Conservation (phyloP, 441 rosid species). For the Hypseocharis bilobata region DNA sequence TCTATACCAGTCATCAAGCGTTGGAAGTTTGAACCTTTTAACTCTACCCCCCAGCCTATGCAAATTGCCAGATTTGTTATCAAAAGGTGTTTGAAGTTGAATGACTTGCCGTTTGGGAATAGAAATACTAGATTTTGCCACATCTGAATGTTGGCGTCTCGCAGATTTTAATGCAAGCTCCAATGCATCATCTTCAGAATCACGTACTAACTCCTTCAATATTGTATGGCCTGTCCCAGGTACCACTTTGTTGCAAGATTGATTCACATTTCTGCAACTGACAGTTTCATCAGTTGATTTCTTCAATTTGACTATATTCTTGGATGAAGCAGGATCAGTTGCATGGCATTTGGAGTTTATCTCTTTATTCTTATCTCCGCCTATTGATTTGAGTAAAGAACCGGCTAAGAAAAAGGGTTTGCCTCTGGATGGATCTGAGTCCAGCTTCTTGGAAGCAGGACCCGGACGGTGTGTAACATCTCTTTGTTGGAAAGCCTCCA, state of each 20-base stretch:
- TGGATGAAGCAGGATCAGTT: conserved; percentile 28
- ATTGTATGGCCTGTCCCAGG: conserved; percentile 34
- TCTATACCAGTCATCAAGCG: conserved; percentile 93
- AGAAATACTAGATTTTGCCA: conserved; percentile 41
- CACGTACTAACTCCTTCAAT: conserved; percentile 47
- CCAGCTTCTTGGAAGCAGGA: conserved; percentile 32
- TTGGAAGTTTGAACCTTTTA: conserved; percentile 81
- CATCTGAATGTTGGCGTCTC: conserved; percentile 34
- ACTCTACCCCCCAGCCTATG: conserved; percentile 48
- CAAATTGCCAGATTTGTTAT: conserved; percentile 43
- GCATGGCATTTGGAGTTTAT: conserved; percentile 28
- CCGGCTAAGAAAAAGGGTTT: conserved; percentile 9
- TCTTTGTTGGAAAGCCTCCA: conserved; percentile 26
- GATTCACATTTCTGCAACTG: conserved; percentile 27
- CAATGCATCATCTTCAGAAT: conserved; percentile 40
- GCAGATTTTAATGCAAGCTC: conserved; percentile 44
- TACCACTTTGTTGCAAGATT: conserved; percentile 26
- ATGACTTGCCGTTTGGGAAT: conserved; percentile 82
- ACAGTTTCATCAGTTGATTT: conserved; percentile 29
- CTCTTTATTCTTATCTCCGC: conserved; percentile 35
- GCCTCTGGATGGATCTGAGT: conserved; percentile 22
- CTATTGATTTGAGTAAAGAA: conserved; percentile 26
- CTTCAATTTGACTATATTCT: conserved; percentile 27
- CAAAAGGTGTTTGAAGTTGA: conserved; percentile 71
- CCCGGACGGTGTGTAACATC: conserved; percentile 28